These are phyloP conservation scores for Alternaria longipes DNA, from an alignment of 2,329 filamentous ascomycete genomes.

Conservation along the genomic window DNA sequence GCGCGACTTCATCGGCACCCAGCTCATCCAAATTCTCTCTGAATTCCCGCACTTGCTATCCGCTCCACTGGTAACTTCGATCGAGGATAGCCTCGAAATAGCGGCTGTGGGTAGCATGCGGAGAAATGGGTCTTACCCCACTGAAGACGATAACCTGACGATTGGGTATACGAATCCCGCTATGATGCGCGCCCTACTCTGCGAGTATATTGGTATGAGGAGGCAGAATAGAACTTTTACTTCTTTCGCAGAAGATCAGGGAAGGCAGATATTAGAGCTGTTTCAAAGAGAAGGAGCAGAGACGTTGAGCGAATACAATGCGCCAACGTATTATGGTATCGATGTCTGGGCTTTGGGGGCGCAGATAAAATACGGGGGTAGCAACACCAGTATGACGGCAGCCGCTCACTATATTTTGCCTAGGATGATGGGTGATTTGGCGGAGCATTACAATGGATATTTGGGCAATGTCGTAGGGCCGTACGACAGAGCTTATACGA, in stretches of 20 bases:
- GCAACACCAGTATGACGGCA: conserved; percentile 40
- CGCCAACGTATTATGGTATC: conserved; percentile 55
- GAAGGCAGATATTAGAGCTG: conserved; percentile 22
- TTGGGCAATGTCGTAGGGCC: conserved; percentile 50
- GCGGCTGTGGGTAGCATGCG: conserved; percentile 54
- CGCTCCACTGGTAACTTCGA: conserved; percentile 43
- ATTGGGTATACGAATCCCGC: conserved; percentile 55
- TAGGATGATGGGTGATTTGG: conserved; percentile 50
- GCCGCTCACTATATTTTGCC: conserved; percentile 42
- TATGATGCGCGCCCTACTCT: conserved; percentile 53
- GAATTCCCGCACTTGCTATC: conserved; percentile 47
- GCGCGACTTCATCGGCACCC: conserved; percentile 52
- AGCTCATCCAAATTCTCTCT: conserved; percentile 50
- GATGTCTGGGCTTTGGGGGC: conserved; percentile 54
- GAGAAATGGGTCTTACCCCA: conserved; percentile 52
- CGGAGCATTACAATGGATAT: conserved; percentile 50
- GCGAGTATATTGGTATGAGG: conserved; percentile 55
- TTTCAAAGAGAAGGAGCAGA: conserved; percentile 43
- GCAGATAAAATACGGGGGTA: conserved; percentile 51
- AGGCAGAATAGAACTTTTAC: conserved; percentile 50
- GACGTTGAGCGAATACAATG: conserved; percentile 53
- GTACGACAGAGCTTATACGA: conserved; percentile 53
- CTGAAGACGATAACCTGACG: conserved; percentile 49
- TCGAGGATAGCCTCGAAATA: conserved; percentile 51
- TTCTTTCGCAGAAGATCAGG: conserved; percentile 37